phyloP scores from a whole-genome alignment of 2,329 filamentous ascomycete species.

The Penicillium sp. region DNA sequence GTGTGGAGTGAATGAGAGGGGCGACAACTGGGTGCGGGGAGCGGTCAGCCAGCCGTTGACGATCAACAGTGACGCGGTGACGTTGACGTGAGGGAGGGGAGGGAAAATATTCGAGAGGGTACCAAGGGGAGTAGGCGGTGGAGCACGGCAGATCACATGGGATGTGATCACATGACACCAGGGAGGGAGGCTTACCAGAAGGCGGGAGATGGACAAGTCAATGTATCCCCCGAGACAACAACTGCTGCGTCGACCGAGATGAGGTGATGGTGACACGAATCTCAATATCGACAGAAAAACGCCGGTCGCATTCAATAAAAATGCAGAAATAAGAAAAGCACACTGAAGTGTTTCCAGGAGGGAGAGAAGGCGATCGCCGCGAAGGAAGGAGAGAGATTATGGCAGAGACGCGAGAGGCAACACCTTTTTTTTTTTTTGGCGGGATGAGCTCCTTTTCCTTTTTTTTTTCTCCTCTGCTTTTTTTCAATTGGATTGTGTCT shows the following conservation, averaged over 20 bases:
- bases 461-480: slow-evolving; percentile 17
- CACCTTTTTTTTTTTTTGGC: slow-evolving; percentile 12
- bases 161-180: too few relatives aligned
- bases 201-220: slow-evolving; percentile 93
- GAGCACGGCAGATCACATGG: slow-evolving; percentile 13
- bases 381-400: slow-evolving; percentile 10
- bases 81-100: slow-evolving; percentile 1
- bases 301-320: slow-evolving; percentile 5
- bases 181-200: slow-evolving; percentile 49
- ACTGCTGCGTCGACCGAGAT: slow-evolving; percentile 11
- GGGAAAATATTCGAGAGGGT: neutral
- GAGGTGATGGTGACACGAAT: slow-evolving; percentile 14
- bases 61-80: neutral
- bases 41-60: too few relatives aligned
- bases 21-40: slow-evolving; percentile 5
- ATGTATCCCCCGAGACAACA: slow-evolving; percentile 76
- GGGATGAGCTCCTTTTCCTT: slow-evolving; percentile 14
- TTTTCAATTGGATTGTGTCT: slow-evolving; percentile 24
- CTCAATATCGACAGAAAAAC: slow-evolving; percentile 6
- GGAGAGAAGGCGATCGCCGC: slow-evolving; percentile 13
- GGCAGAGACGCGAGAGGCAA: slow-evolving; percentile 7
- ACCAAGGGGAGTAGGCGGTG: slow-evolving; percentile 10
- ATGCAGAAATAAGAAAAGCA: slow-evolving; percentile 35
- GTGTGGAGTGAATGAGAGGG: slow-evolving; percentile 15
- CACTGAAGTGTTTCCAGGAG: slow-evolving; percentile 39